phyloP scores from a whole-genome alignment of 345 rosid species.

The Sisymbrium irio region DNA sequence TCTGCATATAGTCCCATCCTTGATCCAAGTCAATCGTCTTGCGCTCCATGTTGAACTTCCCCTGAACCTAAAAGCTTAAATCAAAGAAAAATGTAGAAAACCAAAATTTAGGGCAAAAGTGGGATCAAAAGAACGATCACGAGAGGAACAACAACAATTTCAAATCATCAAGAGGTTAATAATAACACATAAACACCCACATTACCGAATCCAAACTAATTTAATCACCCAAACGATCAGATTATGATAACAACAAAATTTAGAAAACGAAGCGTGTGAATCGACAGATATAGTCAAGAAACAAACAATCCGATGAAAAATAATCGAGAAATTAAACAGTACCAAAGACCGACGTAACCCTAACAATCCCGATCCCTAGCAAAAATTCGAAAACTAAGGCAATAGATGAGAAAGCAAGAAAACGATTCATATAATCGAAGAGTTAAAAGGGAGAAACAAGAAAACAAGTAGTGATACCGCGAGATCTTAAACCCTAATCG shows the following conservation, averaged over 20 bases:
- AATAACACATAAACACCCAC: not conserved
- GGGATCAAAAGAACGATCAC: not conserved
- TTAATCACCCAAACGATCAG: constrained; percentile 1
- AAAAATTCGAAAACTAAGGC: not conserved
- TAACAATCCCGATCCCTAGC: constrained; percentile 27
- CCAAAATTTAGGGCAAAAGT: not conserved
- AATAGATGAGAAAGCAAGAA: not conserved
- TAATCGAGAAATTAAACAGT: constrained; percentile 13
- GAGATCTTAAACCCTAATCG: constrained; percentile 37
- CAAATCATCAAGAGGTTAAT: not conserved
- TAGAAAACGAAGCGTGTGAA: not conserved
- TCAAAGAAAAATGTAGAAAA: too few relatives aligned
- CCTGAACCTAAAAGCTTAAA: constrained; percentile 10
- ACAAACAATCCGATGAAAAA: not conserved
- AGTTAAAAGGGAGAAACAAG: not conserved
- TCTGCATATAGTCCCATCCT: constrained; percentile 84
- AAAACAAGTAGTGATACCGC: not conserved
- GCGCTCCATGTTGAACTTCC: constrained; percentile 49
- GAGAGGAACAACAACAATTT: not conserved
- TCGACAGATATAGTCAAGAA: not conserved
- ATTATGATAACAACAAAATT: too few relatives aligned
- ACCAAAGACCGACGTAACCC: constrained; percentile 21
- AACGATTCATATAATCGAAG: not conserved
- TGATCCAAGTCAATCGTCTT: constrained; percentile 62
- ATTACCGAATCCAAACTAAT: not conserved